phyloP scores from a whole-genome alignment of 78 protist genomes.

The Mastigamoeba balamuthi region DNA sequence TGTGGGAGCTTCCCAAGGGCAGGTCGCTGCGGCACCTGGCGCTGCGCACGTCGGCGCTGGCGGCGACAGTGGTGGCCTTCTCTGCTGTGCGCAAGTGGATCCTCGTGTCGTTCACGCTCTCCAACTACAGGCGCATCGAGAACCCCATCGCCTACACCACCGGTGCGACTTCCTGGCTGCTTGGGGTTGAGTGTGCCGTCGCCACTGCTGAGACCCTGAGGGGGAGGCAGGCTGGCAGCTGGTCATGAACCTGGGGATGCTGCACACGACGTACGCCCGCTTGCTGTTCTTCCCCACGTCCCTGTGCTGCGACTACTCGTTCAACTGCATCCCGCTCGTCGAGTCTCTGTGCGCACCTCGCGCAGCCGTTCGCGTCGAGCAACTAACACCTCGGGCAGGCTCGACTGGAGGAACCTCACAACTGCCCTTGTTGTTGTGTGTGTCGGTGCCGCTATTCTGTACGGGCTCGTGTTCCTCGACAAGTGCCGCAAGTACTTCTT shows the following conservation, averaged over 20 bases:
- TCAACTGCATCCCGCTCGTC: not conserved
- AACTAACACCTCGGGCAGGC: too few species aligned
- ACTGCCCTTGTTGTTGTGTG: too few species aligned
- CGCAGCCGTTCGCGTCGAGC: too few species aligned
- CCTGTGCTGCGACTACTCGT: not conserved
- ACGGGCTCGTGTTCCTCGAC: too few species aligned
- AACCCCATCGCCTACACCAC: constrained; percentile 9
- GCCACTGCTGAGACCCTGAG: too few species aligned
- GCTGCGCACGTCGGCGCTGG: not conserved
- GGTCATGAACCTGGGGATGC: not conserved
- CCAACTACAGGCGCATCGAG: constrained; percentile 1
- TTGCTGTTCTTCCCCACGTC: not conserved
- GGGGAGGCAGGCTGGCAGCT: not conserved
- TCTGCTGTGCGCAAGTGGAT: not conserved
- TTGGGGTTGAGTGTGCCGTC: not conserved
- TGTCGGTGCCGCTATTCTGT: too few species aligned
- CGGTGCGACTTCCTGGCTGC: not conserved
- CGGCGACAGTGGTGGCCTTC: not conserved
- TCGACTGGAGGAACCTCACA: too few species aligned
- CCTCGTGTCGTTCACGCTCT: not conserved
- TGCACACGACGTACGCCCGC: not conserved
- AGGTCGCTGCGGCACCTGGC: not conserved
- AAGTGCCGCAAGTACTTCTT: too few species aligned
- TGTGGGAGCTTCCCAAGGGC: not conserved
- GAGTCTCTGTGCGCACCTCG: not conserved